Base-by-base conservation (phyloP, 225 moss, liverwort and hornwort genomes). In the Neckera pumila region DNA sequence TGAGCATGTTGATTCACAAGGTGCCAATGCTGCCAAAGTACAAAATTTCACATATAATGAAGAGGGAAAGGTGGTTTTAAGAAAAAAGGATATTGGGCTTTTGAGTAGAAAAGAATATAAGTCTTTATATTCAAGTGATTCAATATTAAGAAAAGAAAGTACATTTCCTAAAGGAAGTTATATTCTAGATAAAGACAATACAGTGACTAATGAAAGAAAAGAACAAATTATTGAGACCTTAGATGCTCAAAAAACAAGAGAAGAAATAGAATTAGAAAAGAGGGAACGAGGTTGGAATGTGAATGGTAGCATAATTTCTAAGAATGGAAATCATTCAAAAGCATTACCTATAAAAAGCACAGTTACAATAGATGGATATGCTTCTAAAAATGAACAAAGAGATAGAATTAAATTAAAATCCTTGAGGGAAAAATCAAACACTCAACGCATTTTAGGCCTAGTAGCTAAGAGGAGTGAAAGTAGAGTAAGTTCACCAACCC, bases 21-120 rank as follows among this genome's bases (percentile, higher is more conserved):
- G 38, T 79, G 17, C 27, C 0, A 57, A 26, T 78, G n/a, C 0
- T 38, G 4, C 38, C 6, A 78, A 27, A 11, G 27, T 17, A 38
- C 57, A 57, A 38, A 79, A 57, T 79, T 79, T 57, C 4, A 57
- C 11, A 7, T 38, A 27, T 27, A 57, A 57, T 57, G 79, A 79
- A 57, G 79, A 57, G 0, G 57, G 38, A 15, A 79, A 57, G 57
- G 17, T 57, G 17, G 26, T 57, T 57, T 57, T 57, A 57, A 79
- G 27, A 17, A 57, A n/a, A 27, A 57, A 57, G 0, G 57, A 78
- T 10, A 10, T 2, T 56, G 16, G 1, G 0, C 7, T 79, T 11
- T 57, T 57, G 3, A 38, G 1, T 79, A 38, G 57, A 57, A 79
- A 79, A 79, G 79, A 79, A 57, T 38, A 27, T 3, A 57, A 57